A percentile compares a stretch with the other conserved stretches of the same genome.
Evolutionary conservation across 1,139 yeast genomes (phyloP).

Genomic region (Arxiozyma bovina): DNA sequence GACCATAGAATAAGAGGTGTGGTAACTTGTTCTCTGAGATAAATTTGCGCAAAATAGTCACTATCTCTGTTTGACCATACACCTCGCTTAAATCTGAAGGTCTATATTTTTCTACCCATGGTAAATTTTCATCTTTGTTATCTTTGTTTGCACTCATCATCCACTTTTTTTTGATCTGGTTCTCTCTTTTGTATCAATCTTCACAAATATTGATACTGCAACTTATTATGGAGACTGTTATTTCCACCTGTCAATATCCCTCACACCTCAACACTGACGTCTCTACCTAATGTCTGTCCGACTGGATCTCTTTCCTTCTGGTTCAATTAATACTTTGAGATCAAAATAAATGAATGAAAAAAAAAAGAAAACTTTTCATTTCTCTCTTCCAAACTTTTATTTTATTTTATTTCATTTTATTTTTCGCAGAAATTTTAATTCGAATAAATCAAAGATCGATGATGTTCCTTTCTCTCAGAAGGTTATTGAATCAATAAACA

Average conservation of each 20-base stretch:
- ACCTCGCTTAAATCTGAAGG: conserved; percentile 79
- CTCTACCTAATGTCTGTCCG: background rate
- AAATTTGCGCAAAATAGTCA: conserved; percentile 72
- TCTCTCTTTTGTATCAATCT: background rate
- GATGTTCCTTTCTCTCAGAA: too few species aligned
- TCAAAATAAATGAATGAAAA: too few species aligned
- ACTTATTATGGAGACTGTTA: too few species aligned
- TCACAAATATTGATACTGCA: too few species aligned
- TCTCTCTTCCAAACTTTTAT: background rate
- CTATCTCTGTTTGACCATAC: conserved; percentile 83
- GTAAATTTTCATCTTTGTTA: conserved; percentile 34
- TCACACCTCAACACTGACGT: background rate
- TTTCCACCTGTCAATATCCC: background rate
- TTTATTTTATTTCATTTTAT: too few species aligned
- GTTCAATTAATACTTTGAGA: too few species aligned
- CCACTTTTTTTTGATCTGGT: background rate
- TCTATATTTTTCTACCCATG: conserved; percentile 91
- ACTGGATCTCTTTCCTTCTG: background rate
- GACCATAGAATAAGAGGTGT: conserved; percentile 87
- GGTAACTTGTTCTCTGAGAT: conserved; percentile 80
- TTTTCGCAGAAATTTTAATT: too few species aligned
- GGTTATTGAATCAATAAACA: too few species aligned
- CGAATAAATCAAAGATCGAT: too few species aligned
- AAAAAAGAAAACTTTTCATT: too few species aligned
- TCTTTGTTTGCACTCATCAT: background rate